Conservation (phyloP, 306 rosid genomes). For the Rosa persica region DNA sequence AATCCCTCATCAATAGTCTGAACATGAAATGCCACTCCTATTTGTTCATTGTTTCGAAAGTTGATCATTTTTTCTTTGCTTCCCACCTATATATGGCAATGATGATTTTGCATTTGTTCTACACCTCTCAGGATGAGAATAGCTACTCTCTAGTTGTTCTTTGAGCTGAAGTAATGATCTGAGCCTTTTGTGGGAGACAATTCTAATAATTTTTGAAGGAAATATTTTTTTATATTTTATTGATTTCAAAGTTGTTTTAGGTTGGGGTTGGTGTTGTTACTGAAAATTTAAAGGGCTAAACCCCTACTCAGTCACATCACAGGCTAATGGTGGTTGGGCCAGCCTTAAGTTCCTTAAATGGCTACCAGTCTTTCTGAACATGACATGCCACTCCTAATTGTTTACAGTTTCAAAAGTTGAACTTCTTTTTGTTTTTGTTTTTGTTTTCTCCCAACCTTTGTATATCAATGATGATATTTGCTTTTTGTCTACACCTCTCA, state of each 20-base stretch:
- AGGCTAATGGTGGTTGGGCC: neutral
- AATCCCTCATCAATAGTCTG: neutral
- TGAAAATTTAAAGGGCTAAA: neutral
- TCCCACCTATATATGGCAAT: neutral
- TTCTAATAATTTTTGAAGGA: neutral
- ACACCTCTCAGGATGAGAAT: slow-evolving; percentile 24
- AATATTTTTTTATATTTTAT: neutral
- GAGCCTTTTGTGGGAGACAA: slow-evolving; percentile 12
- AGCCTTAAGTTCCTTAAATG: neutral
- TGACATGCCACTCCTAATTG: neutral
- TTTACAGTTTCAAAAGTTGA: neutral
- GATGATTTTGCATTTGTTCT: slow-evolving; percentile 7
- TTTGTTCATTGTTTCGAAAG: neutral
- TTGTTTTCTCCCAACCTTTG: neutral
- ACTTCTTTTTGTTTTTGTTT: neutral
- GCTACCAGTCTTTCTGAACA: neutral
- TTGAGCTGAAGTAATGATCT: slow-evolving; percentile 13
- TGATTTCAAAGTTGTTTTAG: neutral
- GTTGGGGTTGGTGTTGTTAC: neutral
- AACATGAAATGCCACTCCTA: neutral
- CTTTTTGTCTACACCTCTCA: slow-evolving; percentile 19
- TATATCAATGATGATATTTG: slow-evolving; percentile 16
- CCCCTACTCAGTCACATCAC: neutral
- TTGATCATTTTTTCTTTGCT: neutral
- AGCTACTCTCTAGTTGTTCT: slow-evolving; percentile 13